Percentiles rank a stretch among this genome's conserved stretches.
phyloP scores from a whole-genome alignment of 257 asterid genomes.

The Cynanchum wilfordii region DNA sequence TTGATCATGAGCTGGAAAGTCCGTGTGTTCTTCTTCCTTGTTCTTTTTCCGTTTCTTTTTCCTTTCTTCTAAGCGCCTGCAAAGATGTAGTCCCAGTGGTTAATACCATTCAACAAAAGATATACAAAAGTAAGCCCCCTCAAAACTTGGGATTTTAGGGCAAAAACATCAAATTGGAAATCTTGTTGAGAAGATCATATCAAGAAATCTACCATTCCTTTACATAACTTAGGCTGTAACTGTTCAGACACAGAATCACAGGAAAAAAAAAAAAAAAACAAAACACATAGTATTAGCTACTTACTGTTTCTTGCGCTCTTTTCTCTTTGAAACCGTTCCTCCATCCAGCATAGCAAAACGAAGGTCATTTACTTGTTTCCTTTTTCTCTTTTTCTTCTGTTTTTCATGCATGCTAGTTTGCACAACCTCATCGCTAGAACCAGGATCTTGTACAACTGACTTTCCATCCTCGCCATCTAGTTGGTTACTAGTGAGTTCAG shows the following conservation, averaged over 20 bases:
- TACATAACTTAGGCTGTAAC: neutral
- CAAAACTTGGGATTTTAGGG: neutral
- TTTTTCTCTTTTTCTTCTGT: slow-evolving; percentile 60
- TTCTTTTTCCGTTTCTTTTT: slow-evolving; percentile 59
- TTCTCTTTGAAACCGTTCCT: slow-evolving; percentile 45
- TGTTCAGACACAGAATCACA: neutral
- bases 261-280: neutral
- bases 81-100: slow-evolving; percentile 17
- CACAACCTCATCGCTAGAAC: slow-evolving; percentile 20
- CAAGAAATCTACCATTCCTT: neutral
- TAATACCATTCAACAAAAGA: neutral
- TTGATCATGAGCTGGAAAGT: slow-evolving; percentile 54
- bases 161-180: neutral
- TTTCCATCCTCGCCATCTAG: slow-evolving; percentile 39
- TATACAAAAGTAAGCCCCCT: neutral
- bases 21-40: slow-evolving; percentile 36
- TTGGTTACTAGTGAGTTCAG: slow-evolving; percentile 29
- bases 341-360: slow-evolving; percentile 51
- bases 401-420: slow-evolving; percentile 29
- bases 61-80: slow-evolving; percentile 59
- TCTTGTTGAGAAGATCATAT: neutral
- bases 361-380: slow-evolving; percentile 58
- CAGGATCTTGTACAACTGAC: slow-evolving; percentile 18
- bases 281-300: slow-evolving; percentile 6
- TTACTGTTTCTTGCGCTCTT: slow-evolving; percentile 85